Evolutionary conservation across 2,329 filamentous ascomycete species (phyloP).

Genomic region (Zasmidium citrigriseum): DNA sequence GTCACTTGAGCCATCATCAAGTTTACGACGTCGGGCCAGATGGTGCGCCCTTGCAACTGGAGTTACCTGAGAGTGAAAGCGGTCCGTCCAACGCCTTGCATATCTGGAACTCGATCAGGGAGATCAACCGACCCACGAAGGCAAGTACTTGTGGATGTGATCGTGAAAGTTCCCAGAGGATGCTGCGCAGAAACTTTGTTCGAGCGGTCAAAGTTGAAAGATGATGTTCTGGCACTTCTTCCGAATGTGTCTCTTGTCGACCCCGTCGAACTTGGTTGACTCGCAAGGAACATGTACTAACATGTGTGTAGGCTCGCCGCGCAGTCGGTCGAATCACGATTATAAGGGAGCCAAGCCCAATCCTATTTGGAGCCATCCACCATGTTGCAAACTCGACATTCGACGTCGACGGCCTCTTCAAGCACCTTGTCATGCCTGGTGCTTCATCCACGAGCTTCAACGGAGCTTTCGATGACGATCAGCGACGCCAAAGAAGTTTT

Average conservation of each 20-base stretch:
- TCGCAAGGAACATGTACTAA: constrained; percentile 36
- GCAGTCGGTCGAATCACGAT: constrained; percentile 62
- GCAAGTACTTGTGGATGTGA: constrained; percentile 37
- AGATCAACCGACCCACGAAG: constrained; percentile 42
- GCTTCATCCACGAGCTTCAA: constrained; percentile 41
- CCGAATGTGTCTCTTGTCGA: no score
- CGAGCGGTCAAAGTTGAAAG: no score
- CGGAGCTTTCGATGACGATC: constrained; percentile 49
- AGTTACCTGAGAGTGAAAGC: constrained; percentile 36
- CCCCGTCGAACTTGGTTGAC: no score
- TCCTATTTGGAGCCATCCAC: constrained; percentile 62
- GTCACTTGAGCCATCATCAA: constrained; percentile 54
- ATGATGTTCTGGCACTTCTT: no score
- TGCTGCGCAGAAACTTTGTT: no score
- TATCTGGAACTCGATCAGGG: constrained; percentile 37
- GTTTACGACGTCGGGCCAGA: constrained; percentile 58
- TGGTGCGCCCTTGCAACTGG: constrained; percentile 43
- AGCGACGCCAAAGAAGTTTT: constrained; percentile 57
- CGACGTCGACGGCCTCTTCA: constrained; percentile 63
- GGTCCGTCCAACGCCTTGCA: constrained; percentile 36
- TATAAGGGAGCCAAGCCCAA: constrained; percentile 61
- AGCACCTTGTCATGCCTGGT: constrained; percentile 54
- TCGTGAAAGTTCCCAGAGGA: no score
- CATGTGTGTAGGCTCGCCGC: constrained; percentile 38
- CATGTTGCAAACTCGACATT: constrained; percentile 59